These are phyloP conservation scores for Gloeostereum incarnatum DNA, from an alignment of 768 basidiomycete species.

Conservation along the genomic window DNA sequence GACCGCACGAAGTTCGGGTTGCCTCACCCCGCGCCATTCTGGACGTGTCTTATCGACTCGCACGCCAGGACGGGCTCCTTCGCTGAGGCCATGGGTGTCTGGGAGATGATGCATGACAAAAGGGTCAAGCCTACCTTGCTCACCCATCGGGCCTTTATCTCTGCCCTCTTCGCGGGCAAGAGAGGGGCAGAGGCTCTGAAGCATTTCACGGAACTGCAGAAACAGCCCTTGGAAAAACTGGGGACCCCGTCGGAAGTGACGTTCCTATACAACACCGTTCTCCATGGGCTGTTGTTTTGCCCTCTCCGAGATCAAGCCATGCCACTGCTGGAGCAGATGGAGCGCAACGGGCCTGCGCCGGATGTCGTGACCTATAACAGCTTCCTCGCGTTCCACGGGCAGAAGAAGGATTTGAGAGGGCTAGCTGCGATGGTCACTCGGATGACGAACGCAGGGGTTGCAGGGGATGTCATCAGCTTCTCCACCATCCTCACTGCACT, in stretches of 20 bases:
- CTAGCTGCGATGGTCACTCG: conserved; percentile 49
- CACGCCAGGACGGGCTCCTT: conserved; percentile 42
- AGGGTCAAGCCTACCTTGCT: conserved; percentile 50
- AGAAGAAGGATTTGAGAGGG: conserved; percentile 50
- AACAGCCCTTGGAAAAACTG: conserved; percentile 14
- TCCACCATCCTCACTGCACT: conserved; percentile 79
- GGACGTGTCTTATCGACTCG: conserved; percentile 66
- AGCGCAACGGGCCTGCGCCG: conserved; percentile 43
- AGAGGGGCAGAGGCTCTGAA: conserved; percentile 41
- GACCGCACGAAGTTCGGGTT: conserved; percentile 46
- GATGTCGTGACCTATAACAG: conserved; percentile 79
- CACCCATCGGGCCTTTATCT: conserved; percentile 63
- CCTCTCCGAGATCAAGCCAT: conserved; percentile 28
- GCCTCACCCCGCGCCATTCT: conserved; percentile 44
- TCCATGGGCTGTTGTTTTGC: conserved; percentile 55
- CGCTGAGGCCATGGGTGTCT: conserved; percentile 46
- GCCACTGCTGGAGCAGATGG: conserved; percentile 34
- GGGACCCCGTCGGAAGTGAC: conserved; percentile 19
- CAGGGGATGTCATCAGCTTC: conserved; percentile 79
- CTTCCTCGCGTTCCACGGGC: conserved; percentile 59
- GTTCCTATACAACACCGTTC: conserved; percentile 70
- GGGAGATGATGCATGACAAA: conserved; percentile 53
- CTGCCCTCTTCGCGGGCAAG: conserved; percentile 44
- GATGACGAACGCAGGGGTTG: conserved; percentile 43
- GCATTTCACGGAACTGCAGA: conserved; percentile 43